Percentiles rank a stretch among this genome's conserved stretches.
Evolutionary conservation across 805 yeast genomes (phyloP).

Genomic region (Ogataea minuta): DNA sequence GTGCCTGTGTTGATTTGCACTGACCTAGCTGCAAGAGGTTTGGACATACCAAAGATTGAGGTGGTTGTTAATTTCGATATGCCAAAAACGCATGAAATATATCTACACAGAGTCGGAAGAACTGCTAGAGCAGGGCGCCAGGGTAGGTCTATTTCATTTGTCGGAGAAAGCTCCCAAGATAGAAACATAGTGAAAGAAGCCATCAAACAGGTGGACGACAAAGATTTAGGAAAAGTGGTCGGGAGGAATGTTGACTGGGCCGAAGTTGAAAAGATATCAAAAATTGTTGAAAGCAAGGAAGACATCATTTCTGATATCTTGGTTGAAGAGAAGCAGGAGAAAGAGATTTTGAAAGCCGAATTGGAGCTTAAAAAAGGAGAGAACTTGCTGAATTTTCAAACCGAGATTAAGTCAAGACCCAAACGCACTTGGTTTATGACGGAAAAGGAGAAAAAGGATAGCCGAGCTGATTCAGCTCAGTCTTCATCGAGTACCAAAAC

Average conservation of each 20-base stretch:
- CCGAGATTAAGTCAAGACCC: slow-evolving; percentile 86
- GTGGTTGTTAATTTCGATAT: slow-evolving; percentile 91
- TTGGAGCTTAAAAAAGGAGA: slow-evolving; percentile 85
- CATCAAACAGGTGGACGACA: slow-evolving; percentile 60
- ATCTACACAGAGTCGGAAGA: slow-evolving; percentile 97
- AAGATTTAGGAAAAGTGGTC: slow-evolving; percentile 58
- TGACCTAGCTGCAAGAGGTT: slow-evolving; percentile 98
- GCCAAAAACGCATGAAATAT: slow-evolving; percentile 90
- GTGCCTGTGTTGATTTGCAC: slow-evolving; percentile 94
- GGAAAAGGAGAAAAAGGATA: slow-evolving; percentile 52
- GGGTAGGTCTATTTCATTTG: slow-evolving; percentile 90
- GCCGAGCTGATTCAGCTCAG: slow-evolving; percentile 27
- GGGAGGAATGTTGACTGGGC: slow-evolving; percentile 92
- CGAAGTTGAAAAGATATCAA: slow-evolving; percentile 68
- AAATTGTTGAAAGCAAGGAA: slow-evolving; percentile 56
- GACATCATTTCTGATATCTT: slow-evolving; percentile 71
- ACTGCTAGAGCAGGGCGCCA: slow-evolving; percentile 99
- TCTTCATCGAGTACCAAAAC: slow-evolving; percentile 41
- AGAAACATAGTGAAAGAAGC: slow-evolving; percentile 90
- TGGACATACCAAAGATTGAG: slow-evolving; percentile 97
- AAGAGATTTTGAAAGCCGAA: slow-evolving; percentile 84
- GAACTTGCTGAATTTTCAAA: slow-evolving; percentile 73
- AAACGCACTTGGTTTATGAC: slow-evolving; percentile 95
- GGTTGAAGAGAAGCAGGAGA: slow-evolving; percentile 84
- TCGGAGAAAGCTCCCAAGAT: slow-evolving; percentile 87